Base-by-base conservation (phyloP, 208 protist species). In the Leishmania gerbilli region DNA sequence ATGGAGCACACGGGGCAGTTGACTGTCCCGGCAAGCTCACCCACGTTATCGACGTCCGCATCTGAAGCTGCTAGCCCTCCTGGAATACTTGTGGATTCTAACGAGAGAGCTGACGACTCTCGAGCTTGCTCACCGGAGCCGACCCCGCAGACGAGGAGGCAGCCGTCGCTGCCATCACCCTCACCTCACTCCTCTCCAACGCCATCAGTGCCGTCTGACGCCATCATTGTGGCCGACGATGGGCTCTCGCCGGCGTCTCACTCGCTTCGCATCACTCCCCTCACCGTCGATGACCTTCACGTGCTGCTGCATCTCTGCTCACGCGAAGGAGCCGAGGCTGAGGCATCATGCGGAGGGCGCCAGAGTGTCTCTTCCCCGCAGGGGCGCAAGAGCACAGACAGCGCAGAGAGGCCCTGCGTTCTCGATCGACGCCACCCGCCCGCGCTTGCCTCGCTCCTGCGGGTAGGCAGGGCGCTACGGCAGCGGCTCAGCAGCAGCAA, bases 221-320 rank as follows among this genome's bases (percentile, higher is more conserved):
- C 42, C 13, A 42, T n/a, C 21, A 9, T 34, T 42, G 76, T 27
- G 42, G 21, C 76, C 21, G 24, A 8, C 31, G 21, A 58, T 45
- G 31, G 72, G 58, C 37, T 45, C 11, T 37, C 31, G 27, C 58
- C 76, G 37, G 55, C 49, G 24, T 58, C 77, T 42, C 15, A 47
- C 40, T 49, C 65, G 24, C 31, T 27, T 31, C 42, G 24, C 19
- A 31, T 49, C 21, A 74, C 72, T 31, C 51, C 34, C 1, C 79
- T 88, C 53, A 79, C 80, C 1, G 58, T 78, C 21, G 40, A 77
- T 31, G 84, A 90, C 74, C 62, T 90, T 65, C 74, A 88, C 58
- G 3, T 56, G 31, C 62, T 90, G 67, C 78, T 90, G 7, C 74
- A 81, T 19, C 80, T 58, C 40, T 88, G 84, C 68, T 15, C 60